Percentiles rank a stretch among this genome's conserved stretches.
phyloP scores from a whole-genome alignment of 2,329 filamentous ascomycete genomes.

The Neonectria faginata region DNA sequence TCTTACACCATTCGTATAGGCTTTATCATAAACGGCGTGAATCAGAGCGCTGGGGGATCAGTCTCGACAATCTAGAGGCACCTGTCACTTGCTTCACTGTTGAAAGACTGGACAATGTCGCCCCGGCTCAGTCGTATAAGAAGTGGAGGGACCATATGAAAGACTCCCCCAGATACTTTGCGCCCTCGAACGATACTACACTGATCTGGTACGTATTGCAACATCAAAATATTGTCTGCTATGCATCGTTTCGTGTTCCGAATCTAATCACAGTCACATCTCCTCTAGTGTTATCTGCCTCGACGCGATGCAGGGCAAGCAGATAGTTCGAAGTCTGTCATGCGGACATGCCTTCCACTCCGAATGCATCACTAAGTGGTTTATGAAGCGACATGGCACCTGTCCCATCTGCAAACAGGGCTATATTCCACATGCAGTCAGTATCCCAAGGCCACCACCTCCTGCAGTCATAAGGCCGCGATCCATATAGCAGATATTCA shows the following conservation, averaged over 20 bases:
- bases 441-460: not conserved
- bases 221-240: not conserved
- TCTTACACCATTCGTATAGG: not conserved
- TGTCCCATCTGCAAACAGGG: conserved; percentile 1
- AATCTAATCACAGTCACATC: not conserved
- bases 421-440: not conserved
- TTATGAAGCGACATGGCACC: conserved; percentile 1
- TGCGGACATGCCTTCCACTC: conserved; percentile 3
- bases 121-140: conserved; percentile 3
- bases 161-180: not conserved
- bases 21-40: not conserved
- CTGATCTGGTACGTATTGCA: conserved; percentile 3
- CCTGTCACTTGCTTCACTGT: conserved; percentile 1
- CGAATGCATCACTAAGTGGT: not conserved
- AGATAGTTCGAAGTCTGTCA: not conserved
- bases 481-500: not conserved
- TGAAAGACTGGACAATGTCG: conserved; percentile 2
- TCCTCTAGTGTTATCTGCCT: not conserved
- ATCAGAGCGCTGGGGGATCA: not conserved
- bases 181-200: not conserved
- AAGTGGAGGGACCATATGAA: not conserved
- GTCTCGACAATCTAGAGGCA: not conserved
- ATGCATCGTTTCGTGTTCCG: not conserved
- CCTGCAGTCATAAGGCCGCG: not conserved
- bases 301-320: not conserved